These are phyloP conservation scores for Podospora pseudocomata DNA, from an alignment of 495 filamentous ascomycete species.

Conservation along the genomic window DNA sequence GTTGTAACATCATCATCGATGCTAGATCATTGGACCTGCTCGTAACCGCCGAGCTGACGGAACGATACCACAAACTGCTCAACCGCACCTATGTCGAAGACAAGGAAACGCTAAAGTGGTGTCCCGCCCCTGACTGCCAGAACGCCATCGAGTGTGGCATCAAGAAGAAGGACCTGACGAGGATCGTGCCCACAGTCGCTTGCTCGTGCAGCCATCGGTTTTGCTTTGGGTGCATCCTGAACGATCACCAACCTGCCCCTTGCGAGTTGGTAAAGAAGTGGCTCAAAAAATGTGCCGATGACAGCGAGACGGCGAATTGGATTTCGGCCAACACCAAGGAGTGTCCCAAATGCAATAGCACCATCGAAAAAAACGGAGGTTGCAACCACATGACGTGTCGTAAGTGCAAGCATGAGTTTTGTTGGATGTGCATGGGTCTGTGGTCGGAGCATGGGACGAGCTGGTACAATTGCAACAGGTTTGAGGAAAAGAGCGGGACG, in stretches of 20 bases:
- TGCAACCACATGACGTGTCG: slow-evolving; percentile 99
- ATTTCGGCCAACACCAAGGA: slow-evolving; percentile 99
- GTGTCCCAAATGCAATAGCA: slow-evolving; percentile 90
- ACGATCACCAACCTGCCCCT: slow-evolving; percentile 89
- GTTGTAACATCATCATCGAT: slow-evolving; percentile 87
- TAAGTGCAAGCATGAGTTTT: slow-evolving; percentile 98
- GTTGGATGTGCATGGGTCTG: slow-evolving; percentile 99
- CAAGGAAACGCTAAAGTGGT: slow-evolving; percentile 92
- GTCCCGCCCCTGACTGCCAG: slow-evolving; percentile 90
- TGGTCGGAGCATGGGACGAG: slow-evolving; percentile 99
- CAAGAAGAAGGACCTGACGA: slow-evolving; percentile 76
- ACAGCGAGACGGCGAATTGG: slow-evolving; percentile 98
- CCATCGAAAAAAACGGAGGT: slow-evolving; percentile 98
- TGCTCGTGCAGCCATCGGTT: slow-evolving; percentile 82
- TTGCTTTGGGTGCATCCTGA: slow-evolving; percentile 93
- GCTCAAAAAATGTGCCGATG: slow-evolving; percentile 97
- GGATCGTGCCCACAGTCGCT: slow-evolving; percentile 82
- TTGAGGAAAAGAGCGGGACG: slow-evolving; percentile 87
- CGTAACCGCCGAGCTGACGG: slow-evolving; percentile 67
- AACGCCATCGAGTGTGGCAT: slow-evolving; percentile 87
- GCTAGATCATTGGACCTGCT: slow-evolving; percentile 81
- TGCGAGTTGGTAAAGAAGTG: slow-evolving; percentile 91
- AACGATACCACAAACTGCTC: slow-evolving; percentile 79
- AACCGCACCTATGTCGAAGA: slow-evolving; percentile 96
- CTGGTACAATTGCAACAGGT: slow-evolving; percentile 99